A percentile compares a stretch with the other conserved stretches of the same genome.
phyloP scores from a whole-genome alignment of 2,329 filamentous ascomycete genomes.

The Apiospora aurea region DNA sequence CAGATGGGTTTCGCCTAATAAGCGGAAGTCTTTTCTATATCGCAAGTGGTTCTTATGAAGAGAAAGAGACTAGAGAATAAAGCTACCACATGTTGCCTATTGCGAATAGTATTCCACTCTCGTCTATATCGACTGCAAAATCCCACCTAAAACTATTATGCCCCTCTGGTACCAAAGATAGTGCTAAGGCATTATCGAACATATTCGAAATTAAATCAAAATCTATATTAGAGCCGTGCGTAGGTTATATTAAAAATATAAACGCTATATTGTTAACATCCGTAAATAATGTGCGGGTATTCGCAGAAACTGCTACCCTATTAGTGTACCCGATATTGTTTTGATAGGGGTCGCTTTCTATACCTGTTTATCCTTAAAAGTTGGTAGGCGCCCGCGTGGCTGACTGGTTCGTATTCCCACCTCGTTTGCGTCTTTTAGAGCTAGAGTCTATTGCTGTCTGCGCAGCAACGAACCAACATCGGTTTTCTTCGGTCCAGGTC shows the following conservation, averaged over 20 bases:
- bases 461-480: not conserved
- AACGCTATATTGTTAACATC: not conserved
- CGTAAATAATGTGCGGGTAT: not conserved
- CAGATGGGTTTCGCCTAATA: not conserved
- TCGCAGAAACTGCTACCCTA: not conserved
- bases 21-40: not conserved
- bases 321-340: not conserved
- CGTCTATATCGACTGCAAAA: not conserved
- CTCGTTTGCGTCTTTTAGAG: not conserved
- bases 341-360: not conserved
- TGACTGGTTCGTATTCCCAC: not conserved
- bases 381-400: not conserved
- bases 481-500: not conserved
- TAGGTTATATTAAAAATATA: not conserved
- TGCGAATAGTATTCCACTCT: not conserved
- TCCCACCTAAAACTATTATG: not conserved
- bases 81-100: not conserved
- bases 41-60: not conserved
- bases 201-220: not conserved
- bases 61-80: not conserved
- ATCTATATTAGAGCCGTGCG: not conserved
- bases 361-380: not conserved
- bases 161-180: not conserved
- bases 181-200: constrained; percentile 1
- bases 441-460: not conserved